phyloP scores from a whole-genome alignment of 495 filamentous ascomycete genomes.

The Tuber umbilicatum region DNA sequence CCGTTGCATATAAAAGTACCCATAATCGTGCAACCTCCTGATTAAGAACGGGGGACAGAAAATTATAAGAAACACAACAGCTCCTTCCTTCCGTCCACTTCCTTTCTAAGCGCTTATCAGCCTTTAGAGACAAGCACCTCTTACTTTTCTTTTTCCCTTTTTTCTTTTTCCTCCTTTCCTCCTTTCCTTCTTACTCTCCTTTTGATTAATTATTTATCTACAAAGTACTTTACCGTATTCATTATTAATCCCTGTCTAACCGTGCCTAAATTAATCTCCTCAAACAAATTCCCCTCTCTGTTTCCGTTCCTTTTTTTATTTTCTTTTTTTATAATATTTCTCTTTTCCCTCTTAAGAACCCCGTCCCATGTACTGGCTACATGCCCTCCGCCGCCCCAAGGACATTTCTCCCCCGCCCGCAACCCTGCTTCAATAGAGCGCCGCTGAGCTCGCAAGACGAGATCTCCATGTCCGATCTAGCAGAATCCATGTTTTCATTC shows the following conservation, averaged over 20 bases:
- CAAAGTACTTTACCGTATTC: background rate
- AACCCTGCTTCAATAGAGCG: constrained; percentile 2
- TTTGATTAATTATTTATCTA: constrained; percentile 14
- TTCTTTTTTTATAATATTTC: constrained; percentile 27
- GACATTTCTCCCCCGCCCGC: background rate
- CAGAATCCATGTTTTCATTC: constrained; percentile 36
- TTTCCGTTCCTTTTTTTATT: background rate
- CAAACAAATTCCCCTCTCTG: background rate
- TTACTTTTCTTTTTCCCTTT: constrained; percentile 41
- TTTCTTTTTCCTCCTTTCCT: constrained; percentile 35
- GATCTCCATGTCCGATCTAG: constrained; percentile 23
- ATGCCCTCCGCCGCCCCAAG: constrained; percentile 2
- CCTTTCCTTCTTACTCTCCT: constrained; percentile 16
- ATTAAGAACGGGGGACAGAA: background rate
- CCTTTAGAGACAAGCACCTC: constrained; percentile 22
- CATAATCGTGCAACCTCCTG: background rate
- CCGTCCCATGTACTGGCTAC: constrained; percentile 3
- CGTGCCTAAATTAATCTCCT: constrained; percentile 16
- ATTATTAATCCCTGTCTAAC: constrained; percentile 11
- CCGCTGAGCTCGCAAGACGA: constrained; percentile 2
- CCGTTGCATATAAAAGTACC: background rate
- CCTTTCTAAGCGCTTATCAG: background rate
- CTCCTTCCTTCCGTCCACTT: background rate
- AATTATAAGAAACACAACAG: background rate
- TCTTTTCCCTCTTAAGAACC: constrained; percentile 19